A percentile compares a stretch with the other conserved stretches of the same genome.
Evolutionary conservation across 805 yeast species (phyloP).

Genomic region (Candida sonorensis): DNA sequence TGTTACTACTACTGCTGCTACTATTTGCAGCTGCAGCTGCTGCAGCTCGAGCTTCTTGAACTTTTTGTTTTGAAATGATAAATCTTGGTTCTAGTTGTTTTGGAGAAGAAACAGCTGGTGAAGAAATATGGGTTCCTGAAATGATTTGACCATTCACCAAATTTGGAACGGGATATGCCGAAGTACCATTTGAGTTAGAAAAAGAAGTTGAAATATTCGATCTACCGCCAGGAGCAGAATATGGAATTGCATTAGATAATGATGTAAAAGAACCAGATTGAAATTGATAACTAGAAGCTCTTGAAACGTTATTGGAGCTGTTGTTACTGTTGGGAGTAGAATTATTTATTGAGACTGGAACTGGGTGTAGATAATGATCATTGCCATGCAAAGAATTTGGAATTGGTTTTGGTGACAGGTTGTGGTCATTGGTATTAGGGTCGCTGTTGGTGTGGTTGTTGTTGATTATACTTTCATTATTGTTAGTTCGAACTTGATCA

Average conservation of each 20-base stretch:
- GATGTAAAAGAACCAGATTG: conserved; percentile 29
- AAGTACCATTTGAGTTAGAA: conserved; percentile 6
- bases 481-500: not conserved
- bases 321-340: conserved; percentile 9
- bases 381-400: not conserved
- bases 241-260: conserved; percentile 58
- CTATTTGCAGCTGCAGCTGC: conserved; percentile 25
- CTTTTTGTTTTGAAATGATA: conserved; percentile 72
- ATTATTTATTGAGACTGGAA: not conserved
- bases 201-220: conserved; percentile 21
- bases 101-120: conserved; percentile 55
- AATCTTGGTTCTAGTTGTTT: conserved; percentile 77
- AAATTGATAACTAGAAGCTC: conserved; percentile 8
- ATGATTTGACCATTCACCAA: conserved; percentile 52
- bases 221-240: conserved; percentile 64
- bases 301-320: conserved; percentile 6
- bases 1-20: not conserved
- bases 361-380: not conserved
- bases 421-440: no score
- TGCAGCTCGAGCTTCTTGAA: conserved; percentile 48
- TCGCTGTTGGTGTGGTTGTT: no score
- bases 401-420: no score
- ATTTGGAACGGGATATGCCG: conserved; percentile 39
- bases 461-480: not conserved
- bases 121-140: conserved; percentile 58